These are phyloP conservation scores for Graphium sp. DNA, from an alignment of 2,329 filamentous ascomycete genomes.

Conservation along the genomic window DNA sequence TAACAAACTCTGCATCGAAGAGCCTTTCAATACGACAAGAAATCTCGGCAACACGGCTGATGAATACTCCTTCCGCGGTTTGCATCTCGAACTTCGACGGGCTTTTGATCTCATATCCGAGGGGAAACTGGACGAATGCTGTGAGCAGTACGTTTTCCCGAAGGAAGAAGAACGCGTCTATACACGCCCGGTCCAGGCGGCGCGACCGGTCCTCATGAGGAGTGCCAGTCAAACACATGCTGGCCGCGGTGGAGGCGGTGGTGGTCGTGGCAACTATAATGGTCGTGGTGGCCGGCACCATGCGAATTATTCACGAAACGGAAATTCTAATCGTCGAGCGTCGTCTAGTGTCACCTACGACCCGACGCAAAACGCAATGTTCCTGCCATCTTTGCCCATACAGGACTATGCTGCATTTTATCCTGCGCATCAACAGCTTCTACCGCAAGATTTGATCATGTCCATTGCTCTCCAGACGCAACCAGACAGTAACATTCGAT, in stretches of 20 bases:
- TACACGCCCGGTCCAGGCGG: conserved; percentile 35
- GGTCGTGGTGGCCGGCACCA: conserved; percentile 30
- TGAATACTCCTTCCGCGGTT: conserved; percentile 79
- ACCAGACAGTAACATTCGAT: conserved; percentile 2
- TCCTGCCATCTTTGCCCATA: conserved; percentile 1
- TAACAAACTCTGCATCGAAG: conserved; percentile 84
- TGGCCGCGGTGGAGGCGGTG: conserved; percentile 17
- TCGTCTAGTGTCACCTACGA: conserved; percentile 38
- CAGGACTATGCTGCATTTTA: no score
- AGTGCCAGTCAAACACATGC: conserved; percentile 44
- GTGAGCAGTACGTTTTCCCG: conserved; percentile 76
- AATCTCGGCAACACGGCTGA: conserved; percentile 96
- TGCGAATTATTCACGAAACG: conserved; percentile 23
- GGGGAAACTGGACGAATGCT: conserved; percentile 66
- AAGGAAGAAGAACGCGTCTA: conserved; percentile 57
- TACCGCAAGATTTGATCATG: conserved; percentile 1
- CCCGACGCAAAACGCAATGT: conserved; percentile 8
- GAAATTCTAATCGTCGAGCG: conserved; percentile 28
- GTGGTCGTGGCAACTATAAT: no score
- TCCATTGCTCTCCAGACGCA: conserved; percentile 12
- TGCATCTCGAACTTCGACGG: conserved; percentile 76
- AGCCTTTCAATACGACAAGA: conserved; percentile 79
- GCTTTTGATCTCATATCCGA: conserved; percentile 72
- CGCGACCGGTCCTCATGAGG: conserved; percentile 38
- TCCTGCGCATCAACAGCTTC: conserved; percentile 1